Percentiles rank a stretch among this genome's conserved stretches.
Evolutionary conservation across 257 asterid genomes (phyloP).

Genomic region (Solanum clarkiae): DNA sequence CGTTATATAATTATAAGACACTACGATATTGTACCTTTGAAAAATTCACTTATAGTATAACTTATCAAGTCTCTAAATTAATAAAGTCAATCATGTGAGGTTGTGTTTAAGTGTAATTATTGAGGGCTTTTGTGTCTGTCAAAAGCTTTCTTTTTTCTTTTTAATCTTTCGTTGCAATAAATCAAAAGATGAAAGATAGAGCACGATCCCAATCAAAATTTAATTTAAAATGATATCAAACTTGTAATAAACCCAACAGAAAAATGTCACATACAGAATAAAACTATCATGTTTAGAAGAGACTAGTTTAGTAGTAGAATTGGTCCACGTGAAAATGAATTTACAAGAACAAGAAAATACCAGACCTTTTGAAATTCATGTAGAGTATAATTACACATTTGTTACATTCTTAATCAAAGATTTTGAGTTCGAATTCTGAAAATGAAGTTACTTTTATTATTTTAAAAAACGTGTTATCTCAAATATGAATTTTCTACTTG

Average conservation of each 20-base stretch:
- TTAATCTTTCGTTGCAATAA: background rate
- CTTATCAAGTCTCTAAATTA: too few species aligned
- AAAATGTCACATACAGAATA: background rate
- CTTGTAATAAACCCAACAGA: background rate
- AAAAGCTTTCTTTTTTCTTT: too few species aligned
- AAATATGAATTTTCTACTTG: too few species aligned
- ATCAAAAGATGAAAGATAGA: background rate
- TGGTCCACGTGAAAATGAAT: background rate
- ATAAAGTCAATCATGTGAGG: too few species aligned
- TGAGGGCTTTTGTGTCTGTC: background rate
- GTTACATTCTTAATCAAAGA: background rate
- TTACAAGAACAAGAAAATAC: background rate
- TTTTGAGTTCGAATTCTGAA: background rate
- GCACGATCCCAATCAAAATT: fast-evolving
- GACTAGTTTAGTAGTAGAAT: background rate
- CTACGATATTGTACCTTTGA: background rate
- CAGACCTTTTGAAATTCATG: too few species aligned
- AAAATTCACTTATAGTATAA: too few species aligned
- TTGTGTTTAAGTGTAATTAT: background rate
- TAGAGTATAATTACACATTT: too few species aligned
- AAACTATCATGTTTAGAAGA: background rate
- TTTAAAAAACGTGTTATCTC: too few species aligned
- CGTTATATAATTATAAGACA: background rate
- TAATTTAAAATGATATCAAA: background rate
- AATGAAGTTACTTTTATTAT: background rate